Conservation (phyloP, 306 rosid genomes). For the Quercus glauca region DNA sequence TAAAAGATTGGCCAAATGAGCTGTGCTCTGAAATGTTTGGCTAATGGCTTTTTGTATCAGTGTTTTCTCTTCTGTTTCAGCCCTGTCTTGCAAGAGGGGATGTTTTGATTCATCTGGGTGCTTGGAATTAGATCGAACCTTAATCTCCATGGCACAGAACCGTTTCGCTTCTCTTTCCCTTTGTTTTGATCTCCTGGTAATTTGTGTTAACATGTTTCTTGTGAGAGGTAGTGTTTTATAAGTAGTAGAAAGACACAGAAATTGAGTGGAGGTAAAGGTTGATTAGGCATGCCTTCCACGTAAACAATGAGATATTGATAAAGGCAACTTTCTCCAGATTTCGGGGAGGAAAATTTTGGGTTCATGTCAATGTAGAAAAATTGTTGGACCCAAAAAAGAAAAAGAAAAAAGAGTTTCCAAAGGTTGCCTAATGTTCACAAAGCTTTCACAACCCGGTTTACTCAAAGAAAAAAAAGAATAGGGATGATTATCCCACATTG, state of each 20-base stretch:
- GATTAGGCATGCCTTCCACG: constrained; percentile 62
- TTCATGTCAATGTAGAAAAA: background rate
- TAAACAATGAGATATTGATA: constrained; percentile 29
- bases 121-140: constrained; percentile 17
- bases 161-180: constrained; percentile 3
- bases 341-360: background rate
- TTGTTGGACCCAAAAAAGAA: background rate
- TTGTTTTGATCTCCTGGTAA: background rate
- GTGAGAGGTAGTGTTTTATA: constrained; percentile 3
- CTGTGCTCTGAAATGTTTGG: no score
- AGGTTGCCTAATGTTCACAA: no score
- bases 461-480: no score
- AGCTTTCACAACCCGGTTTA: background rate
- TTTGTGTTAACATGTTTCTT: background rate
- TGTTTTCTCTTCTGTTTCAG: no score
- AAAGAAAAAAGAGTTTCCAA: background rate
- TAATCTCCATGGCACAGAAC: constrained; percentile 54
- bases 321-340: background rate
- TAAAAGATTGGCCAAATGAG: constrained; percentile 35
- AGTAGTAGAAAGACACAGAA: background rate
- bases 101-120: constrained; percentile 25
- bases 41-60: no score
- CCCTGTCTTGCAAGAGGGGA: constrained; percentile 30
- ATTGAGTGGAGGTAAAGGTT: constrained; percentile 41
- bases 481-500: no score